A percentile compares a stretch with the other conserved stretches of the same genome.
Evolutionary conservation across 164 flowering plant genomes (phyloP).

Genomic region (Umbilicus rupestris): DNA sequence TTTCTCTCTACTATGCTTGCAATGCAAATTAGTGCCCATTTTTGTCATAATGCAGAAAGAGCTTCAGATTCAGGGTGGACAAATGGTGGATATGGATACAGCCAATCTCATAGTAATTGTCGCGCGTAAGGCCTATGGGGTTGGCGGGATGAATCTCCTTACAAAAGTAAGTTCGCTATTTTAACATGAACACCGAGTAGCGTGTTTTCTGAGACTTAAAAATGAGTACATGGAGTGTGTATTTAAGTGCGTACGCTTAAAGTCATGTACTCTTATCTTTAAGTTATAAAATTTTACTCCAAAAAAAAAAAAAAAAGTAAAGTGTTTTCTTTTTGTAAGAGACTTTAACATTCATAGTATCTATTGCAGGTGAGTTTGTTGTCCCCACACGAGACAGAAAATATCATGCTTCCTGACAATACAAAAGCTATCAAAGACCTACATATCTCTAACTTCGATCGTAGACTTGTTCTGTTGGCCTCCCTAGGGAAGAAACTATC

Average conservation of each 20-base stretch:
- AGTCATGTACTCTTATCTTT: no score
- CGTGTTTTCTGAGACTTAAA: no score
- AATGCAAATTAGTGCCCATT: not conserved
- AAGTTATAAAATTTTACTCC: no score
- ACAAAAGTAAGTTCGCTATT: constrained; percentile 45
- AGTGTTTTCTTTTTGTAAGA: not conserved
- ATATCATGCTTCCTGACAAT: constrained; percentile 45
- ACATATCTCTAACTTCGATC: constrained; percentile 17
- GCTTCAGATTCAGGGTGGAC: constrained; percentile 58
- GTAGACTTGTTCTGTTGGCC: constrained; percentile 53
- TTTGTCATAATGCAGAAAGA: constrained; percentile 36
- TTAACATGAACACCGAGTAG: not conserved
- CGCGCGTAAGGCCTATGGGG: constrained; percentile 44
- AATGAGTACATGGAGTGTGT: no score
- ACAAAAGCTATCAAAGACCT: constrained; percentile 60
- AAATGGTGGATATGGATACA: constrained; percentile 62
- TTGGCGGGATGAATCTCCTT: constrained; percentile 46
- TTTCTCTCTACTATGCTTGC: not conserved
- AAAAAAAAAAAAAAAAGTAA: no score
- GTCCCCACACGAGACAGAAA: constrained; percentile 55
- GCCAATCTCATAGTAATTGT: constrained; percentile 35
- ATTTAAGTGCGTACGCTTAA: no score
- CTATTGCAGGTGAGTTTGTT: constrained; percentile 58
- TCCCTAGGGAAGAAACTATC: constrained; percentile 71
- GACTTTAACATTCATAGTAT: constrained; percentile 4